A percentile compares a stretch with the other conserved stretches of the same genome.
Evolutionary conservation across 139 green algal species (phyloP).

Genomic region (Chlorella sp.): DNA sequence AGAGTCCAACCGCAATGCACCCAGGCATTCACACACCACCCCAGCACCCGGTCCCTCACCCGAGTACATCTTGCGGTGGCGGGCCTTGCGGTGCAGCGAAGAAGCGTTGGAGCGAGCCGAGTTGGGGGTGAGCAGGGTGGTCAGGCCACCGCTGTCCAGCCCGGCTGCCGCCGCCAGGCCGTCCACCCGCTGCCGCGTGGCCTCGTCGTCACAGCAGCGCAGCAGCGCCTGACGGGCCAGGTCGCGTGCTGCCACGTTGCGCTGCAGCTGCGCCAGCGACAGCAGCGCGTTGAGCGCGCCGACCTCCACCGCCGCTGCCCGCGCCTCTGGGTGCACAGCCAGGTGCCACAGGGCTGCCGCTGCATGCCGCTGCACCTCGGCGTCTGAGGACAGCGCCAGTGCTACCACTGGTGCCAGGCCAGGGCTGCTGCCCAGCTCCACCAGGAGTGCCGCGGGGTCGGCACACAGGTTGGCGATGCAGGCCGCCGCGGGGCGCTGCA

Average conservation of each 20-base stretch:
- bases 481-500: slow-evolving; percentile 48
- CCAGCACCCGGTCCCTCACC: background rate
- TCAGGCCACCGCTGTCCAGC: background rate
- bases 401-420: slow-evolving; percentile 49
- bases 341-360: slow-evolving; percentile 63
- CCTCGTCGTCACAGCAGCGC: slow-evolving; percentile 21
- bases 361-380: slow-evolving; percentile 52
- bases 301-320: background rate
- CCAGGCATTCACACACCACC: background rate
- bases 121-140: slow-evolving; percentile 13
- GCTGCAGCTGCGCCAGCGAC: slow-evolving; percentile 17
- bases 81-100: slow-evolving; percentile 9
- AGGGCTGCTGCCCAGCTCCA: slow-evolving; percentile 33
- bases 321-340: slow-evolving; percentile 37
- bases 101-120: background rate
- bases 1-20: background rate
- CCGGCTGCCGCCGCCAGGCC: background rate
- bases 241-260: slow-evolving; percentile 10
- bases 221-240: slow-evolving; percentile 35
- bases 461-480: slow-evolving; percentile 51
- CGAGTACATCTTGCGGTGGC: slow-evolving; percentile 30
- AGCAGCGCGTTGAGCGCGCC: slow-evolving; percentile 30
- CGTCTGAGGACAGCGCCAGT: slow-evolving; percentile 45
- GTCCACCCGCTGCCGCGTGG: background rate
- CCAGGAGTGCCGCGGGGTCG: slow-evolving; percentile 41